Evolutionary conservation across 441 rosid species (phyloP), one percentile per base, ranked within the genome.

Genomic region (Pelargonium myrrhifolium): DNA sequence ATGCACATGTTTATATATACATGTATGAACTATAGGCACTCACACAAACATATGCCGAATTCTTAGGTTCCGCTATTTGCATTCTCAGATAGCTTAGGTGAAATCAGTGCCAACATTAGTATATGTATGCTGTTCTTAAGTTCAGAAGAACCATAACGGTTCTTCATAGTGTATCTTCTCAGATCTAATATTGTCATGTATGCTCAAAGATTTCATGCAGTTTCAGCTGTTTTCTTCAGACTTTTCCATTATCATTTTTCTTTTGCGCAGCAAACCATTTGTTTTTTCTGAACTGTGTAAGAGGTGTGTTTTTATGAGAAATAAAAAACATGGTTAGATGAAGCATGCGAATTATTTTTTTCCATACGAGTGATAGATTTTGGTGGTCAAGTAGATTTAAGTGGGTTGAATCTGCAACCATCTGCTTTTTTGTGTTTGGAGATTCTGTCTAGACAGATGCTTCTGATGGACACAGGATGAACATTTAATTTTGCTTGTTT

Each of bases 321-420:
- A 12, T 40, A 61, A 39, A 22, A 35, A 62, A 24, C 26, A 47
- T 18, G 53, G 60, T 60, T 66, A 20, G 31, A 62, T 60, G 22
- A 53, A 37, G 45, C 11, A 31, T 31, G 21, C 31, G 1, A 12
- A 62, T 28, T 37, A 37, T 35, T 37, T 37, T 61, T 61, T 61
- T 15, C 15, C 42, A 61, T 28, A 61, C 42, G 14, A 28, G 11
- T 26, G 11, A 61, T 28, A 61, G 2, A 24, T 61, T 31, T 61
- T 60, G 39, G 39, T 35, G 39, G 64, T 58, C 15, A 61, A 37
- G 64, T 14, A 20, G 42, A 61, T n/a, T n/a, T 31, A 62, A 62
- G 40, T 62, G 65, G 22, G 65, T 62, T 62, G 43, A 37, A 37
- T 37, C 22, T 0, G 9, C 10, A 58, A 58, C 28, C 31, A 21